These are phyloP conservation scores for Orbilia quercus DNA, from an alignment of 2,329 filamentous ascomycete genomes.

Conservation along the genomic window DNA sequence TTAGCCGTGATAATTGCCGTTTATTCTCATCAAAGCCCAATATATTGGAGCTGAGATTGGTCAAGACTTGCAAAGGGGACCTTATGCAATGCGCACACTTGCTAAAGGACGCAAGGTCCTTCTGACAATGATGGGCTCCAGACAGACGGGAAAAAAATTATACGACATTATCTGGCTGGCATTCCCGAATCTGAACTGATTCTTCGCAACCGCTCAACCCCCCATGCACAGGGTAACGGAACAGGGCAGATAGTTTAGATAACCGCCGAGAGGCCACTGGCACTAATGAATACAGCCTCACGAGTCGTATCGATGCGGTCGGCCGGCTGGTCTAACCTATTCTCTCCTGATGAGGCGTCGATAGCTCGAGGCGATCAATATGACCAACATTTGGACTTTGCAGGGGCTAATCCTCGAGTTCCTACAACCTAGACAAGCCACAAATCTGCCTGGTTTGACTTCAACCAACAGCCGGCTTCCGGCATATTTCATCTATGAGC, in stretches of 20 bases:
- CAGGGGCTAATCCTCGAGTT: conserved; percentile 10
- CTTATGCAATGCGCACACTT: not conserved
- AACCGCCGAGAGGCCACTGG: no score
- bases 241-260: no score
- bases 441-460: conserved; percentile 4
- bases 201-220: no score
- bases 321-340: conserved; percentile 1
- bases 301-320: not conserved
- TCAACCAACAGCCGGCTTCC: no score
- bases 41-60: not conserved
- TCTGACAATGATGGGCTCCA: not conserved
- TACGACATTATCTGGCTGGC: not conserved
- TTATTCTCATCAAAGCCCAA: not conserved
- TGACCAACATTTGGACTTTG: conserved; percentile 6
- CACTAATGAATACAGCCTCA: not conserved
- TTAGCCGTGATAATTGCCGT: conserved; percentile 1
- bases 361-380: not conserved
- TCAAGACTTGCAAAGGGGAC: not conserved
- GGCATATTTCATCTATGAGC: not conserved
- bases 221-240: no score
- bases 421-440: conserved; percentile 20
- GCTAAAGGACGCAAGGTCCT: not conserved
- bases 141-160: not conserved
- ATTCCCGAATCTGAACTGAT: no score
- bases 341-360: not conserved